Evolutionary conservation across 345 rosid genomes (phyloP), one percentile per base, ranked within the genome.

Genomic region (Psidium guajava): DNA sequence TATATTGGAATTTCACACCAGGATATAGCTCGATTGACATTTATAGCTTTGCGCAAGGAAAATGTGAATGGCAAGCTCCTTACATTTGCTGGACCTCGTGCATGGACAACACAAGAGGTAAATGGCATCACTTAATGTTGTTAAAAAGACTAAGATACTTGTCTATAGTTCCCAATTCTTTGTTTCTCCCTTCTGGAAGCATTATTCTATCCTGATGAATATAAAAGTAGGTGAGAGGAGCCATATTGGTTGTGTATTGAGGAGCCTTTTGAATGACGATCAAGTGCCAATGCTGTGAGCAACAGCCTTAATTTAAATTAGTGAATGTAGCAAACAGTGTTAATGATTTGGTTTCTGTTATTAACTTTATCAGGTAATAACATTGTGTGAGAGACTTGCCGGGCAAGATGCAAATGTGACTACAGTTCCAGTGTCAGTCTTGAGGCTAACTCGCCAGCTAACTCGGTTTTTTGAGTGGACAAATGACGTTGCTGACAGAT

Each of bases 31-130:
- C 92, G 98, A 80, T 88, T 97, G 88, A 95, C 99, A 75, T 92
- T 94, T 74, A 86, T 94, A 83, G 99, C 99, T 87, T 86, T 97
- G 84, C 92, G 96, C 58, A 97, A 97, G 85, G 98, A 95, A 88
- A 93, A 90, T 49, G 82, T 90, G 51, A 92, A 91, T 42, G 96
- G 98, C 83, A 93, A 92, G 92, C 94, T 92, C 90, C 96, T 97
- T 28, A 95, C 99, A 14, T 97, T 97, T 80, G 95, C 99, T 55
- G 98, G 99, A 81, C 98, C 98, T 89, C 95, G 98, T 74, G 99
- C 98, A 6, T 97, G 99, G 99, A 95, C 98, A 86, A 94, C 96
- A 12, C 98, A 96, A 90, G 99, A 97, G 96, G 99, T 94, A 94
- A 69, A 58, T 82, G 44, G 75, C 28, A 75, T 80, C n/a, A 25